Base-by-base conservation (phyloP, 768 basidiomycete genomes). In the Boletus sensibilis region DNA sequence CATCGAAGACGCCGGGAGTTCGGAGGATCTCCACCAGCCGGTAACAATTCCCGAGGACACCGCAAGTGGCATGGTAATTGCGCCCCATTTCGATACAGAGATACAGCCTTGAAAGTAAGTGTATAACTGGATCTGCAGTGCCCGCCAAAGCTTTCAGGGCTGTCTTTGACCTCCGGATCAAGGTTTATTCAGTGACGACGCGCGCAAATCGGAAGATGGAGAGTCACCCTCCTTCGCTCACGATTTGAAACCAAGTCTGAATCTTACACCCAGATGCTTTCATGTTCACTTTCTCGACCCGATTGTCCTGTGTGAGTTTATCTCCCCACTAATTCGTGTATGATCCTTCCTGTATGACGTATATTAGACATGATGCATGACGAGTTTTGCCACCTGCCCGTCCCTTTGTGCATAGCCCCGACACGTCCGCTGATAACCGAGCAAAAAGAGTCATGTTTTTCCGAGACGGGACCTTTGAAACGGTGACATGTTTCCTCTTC, bases 11-110 rank as follows among this genome's bases (percentile, higher is more conserved):
- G 38, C 16, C 16, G 35, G 35, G 29, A 29, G 10, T 46, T 39
- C 47, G 55, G 55, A 55, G 63, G 63, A 66, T 66, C 66, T 62
- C 56, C 18, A 37, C 44, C 37, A 49, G 8, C 49, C 38, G 39
- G 55, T n/a, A 45, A 50, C 52, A 37, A 52, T 45, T 18, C 54
- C 63, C 66, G 65, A 62, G 59, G 63, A 62, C 57, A 34, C 49
- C 65, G 55, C 38, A 68, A 48, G 18, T 23, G 50, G 53, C 10
- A 54, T 49, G 38, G 37, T 21, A 25, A 44, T 29, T 53, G 45
- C 49, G 27, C 29, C 41, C 23, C 50, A 38, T 41, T 51, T 34
- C 50, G 34, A 59, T 59, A n/a, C 42, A 35, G 21, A 31, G 14
- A 45, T 57, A 64, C 39, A 48, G 44, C 62, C 52, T 56, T 35